phyloP scores from a whole-genome alignment of 1,284 basidiomycete genomes.

The Sutorius eximius region DNA sequence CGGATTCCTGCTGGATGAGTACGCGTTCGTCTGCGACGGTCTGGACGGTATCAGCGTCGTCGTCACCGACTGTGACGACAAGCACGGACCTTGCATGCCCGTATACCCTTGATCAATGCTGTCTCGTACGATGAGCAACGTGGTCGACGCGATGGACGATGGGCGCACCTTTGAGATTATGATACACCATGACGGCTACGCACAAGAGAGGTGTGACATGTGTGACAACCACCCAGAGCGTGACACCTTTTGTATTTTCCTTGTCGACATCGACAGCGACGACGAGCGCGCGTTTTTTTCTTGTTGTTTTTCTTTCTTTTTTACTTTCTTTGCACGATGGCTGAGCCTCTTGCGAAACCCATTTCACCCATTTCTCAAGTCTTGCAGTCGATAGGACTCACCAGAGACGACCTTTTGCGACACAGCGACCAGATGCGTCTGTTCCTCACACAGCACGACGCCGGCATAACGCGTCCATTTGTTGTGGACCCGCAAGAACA shows the following conservation, averaged over 20 bases:
- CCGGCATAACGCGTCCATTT: constrained; percentile 44
- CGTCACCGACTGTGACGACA: constrained; percentile 2
- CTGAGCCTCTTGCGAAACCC: constrained; percentile 28
- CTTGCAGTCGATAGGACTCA: constrained; percentile 64
- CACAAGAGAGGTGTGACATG: constrained; percentile 22
- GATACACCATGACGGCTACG: constrained; percentile 65
- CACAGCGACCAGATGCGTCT: constrained; percentile 73
- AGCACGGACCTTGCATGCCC: constrained; percentile 79
- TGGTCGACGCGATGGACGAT: constrained; percentile 8
- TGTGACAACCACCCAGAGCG: constrained; percentile 22
- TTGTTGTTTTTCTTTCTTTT: neutral
- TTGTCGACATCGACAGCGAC: constrained; percentile 22
- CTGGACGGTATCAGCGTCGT: constrained; percentile 45
- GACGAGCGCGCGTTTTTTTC: constrained; percentile 11
- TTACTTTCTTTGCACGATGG: constrained; percentile 15
- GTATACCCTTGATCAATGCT: constrained; percentile 95
- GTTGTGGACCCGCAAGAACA: constrained; percentile 39
- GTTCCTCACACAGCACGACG: constrained; percentile 58
- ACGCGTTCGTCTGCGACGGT: constrained; percentile 98
- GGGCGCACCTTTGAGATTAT: constrained; percentile 84
- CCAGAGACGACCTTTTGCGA: constrained; percentile 64
- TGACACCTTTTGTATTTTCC: constrained; percentile 18
- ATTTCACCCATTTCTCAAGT: constrained; percentile 63
- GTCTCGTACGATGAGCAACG: constrained; percentile 23
- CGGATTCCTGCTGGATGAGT: constrained; percentile 97